Percentiles rank a stretch among this genome's conserved stretches.
Conservation (phyloP, 2,329 filamentous ascomycete species). For the Colletotrichum camelliae region DNA sequence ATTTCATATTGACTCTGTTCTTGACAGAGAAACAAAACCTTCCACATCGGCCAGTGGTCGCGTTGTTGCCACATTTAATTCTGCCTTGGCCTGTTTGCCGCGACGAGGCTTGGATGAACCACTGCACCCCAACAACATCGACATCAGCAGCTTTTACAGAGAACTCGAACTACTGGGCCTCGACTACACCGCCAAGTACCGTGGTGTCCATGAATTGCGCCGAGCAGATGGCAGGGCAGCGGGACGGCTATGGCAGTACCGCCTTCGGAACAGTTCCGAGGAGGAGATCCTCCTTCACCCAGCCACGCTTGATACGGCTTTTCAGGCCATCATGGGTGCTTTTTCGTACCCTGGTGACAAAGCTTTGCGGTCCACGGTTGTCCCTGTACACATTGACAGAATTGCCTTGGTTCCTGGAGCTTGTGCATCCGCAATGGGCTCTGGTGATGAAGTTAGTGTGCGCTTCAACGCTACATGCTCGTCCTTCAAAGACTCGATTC, state of each 20-base stretch:
- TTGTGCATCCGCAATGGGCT: background rate
- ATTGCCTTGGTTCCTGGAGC: background rate
- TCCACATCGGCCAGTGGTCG: background rate
- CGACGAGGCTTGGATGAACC: background rate
- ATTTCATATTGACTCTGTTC: background rate
- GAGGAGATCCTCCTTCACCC: constrained; percentile 34
- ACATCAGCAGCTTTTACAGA: background rate
- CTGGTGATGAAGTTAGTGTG: background rate
- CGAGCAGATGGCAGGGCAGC: background rate
- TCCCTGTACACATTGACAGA: background rate
- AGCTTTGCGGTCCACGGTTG: background rate
- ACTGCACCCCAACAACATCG: background rate
- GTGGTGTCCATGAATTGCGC: background rate
- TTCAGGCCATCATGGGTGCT: constrained; percentile 38
- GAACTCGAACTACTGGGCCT: background rate
- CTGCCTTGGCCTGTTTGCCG: background rate
- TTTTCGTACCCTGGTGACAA: constrained; percentile 29
- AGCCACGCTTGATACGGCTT: constrained; percentile 34
- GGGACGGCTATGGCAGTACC: background rate
- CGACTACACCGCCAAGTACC: background rate
- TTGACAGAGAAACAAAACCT: background rate
- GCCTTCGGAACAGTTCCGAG: background rate
- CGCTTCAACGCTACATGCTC: background rate
- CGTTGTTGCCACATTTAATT: background rate
- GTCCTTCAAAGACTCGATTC: background rate